Base-by-base conservation (phyloP, 768 basidiomycete species). In the Lepiota venenata region DNA sequence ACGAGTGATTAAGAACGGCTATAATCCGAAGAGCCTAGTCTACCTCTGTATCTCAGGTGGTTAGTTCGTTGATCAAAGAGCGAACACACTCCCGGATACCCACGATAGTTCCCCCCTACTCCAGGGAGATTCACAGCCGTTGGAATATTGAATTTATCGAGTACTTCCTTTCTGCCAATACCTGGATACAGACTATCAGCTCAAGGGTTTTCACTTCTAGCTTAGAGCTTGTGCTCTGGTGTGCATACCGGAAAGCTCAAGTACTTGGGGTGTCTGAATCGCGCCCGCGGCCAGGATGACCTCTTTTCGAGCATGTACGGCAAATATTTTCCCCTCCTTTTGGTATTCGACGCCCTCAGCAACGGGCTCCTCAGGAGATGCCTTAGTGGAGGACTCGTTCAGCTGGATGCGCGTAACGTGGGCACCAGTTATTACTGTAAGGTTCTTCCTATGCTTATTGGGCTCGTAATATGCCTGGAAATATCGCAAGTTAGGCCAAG, bases 231-330 rank as follows among this genome's bases (percentile, higher is more conserved):
- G 16, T 7, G 38, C 12, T 16, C 16, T 42, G 16, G 9, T 8
- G n/a, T 14, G 38, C 53, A 14, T 51, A 72, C 74, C 60, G 69
- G 64, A 56, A 80, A 57, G 40, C 27, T 57, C 56, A 21, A 57
- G 39, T 11, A 57, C 43, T 18, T 57, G 50, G 8, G 56, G 56
- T 8, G 56, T 57, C 36, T 60, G 29, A 52, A 61, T 76, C 1
- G 79, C 73, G 22, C 82, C 82, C 1, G 79, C 81, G 16, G 79
- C 74, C 3, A 83, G 48, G 53, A 84, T 77, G 38, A 82, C 78
- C 49, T 83, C 81, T 21, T 69, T 68, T 4, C 72, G 66, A 0
- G 78, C 81, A 18, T 56, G 61, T 2, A 74, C 78, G 3, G 62
- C 66, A 58, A 74, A 75, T 5, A 22, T 60, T 57, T 29, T 20